Percentiles rank a stretch among this genome's conserved stretches.
Evolutionary conservation across 768 basidiomycete species (phyloP).

Genomic region (Symmetrospora coprosmae): DNA sequence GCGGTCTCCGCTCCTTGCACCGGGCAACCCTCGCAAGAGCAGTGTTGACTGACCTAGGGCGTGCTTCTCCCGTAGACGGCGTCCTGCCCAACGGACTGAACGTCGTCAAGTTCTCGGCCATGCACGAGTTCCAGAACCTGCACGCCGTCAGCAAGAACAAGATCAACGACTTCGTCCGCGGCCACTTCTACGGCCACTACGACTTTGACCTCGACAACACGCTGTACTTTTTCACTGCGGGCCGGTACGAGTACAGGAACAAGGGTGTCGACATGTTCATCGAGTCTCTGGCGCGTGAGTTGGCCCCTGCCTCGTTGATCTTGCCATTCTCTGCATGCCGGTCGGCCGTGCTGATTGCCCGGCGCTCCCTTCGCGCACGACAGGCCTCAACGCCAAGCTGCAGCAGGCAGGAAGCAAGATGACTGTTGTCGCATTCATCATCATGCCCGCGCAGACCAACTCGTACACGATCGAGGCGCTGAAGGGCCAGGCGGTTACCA

Average conservation of each 20-base stretch:
- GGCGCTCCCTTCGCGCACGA: background rate
- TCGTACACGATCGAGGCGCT: conserved; percentile 96
- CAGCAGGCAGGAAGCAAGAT: conserved; percentile 52
- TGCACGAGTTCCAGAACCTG: conserved; percentile 77
- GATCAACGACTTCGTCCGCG: conserved; percentile 92
- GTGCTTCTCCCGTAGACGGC: conserved; percentile 48
- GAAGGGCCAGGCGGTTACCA: conserved; percentile 92
- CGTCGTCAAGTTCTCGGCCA: conserved; percentile 96
- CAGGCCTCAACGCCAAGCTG: conserved; percentile 50
- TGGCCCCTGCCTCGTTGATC: background rate
- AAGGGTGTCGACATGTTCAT: conserved; percentile 99
- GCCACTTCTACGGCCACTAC: conserved; percentile 86
- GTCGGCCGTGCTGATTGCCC: background rate
- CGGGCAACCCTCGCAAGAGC: no score
- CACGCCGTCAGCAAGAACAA: conserved; percentile 89
- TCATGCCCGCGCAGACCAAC: conserved; percentile 91
- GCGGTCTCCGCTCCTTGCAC: conserved; percentile 11
- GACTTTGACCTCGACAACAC: conserved; percentile 67
- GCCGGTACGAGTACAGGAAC: conserved; percentile 96
- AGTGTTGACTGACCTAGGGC: background rate
- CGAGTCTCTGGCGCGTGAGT: conserved; percentile 70
- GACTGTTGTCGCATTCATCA: conserved; percentile 94
- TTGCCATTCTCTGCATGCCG: background rate
- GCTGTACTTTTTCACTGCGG: conserved; percentile 90
- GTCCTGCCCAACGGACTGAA: conserved; percentile 95